phyloP scores from a whole-genome alignment of 169 alveolate genomes.

The Plasmodium knowlesi region DNA sequence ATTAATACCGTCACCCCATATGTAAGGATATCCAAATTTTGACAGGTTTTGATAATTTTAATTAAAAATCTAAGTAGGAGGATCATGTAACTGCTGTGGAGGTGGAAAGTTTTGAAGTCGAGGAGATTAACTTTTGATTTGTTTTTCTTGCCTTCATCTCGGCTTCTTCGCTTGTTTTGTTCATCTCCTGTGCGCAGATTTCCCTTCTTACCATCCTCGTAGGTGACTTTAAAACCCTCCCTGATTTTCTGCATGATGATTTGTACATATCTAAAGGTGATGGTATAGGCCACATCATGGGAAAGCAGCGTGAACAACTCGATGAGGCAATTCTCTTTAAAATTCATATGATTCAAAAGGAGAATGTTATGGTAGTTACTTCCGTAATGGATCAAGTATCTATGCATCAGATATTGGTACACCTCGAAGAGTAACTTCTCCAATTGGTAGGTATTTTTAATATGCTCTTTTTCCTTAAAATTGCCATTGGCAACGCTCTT shows the following conservation, averaged over 20 bases:
- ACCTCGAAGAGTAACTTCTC: slow-evolving; percentile 26
- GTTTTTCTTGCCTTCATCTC: background rate
- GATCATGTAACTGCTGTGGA: slow-evolving; percentile 48
- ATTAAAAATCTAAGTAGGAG: slow-evolving; percentile 8
- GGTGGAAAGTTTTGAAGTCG: slow-evolving; percentile 6
- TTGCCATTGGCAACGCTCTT: slow-evolving; percentile 1
- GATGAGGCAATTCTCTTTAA: slow-evolving; percentile 69
- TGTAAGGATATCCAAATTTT: slow-evolving; percentile 32
- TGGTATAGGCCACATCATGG: slow-evolving; percentile 51
- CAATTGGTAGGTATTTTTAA: slow-evolving; percentile 26
- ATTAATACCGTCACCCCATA: slow-evolving; percentile 49
- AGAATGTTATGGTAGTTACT: background rate
- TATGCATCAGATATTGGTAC: slow-evolving; percentile 33
- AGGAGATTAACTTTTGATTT: background rate
- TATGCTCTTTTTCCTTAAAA: slow-evolving; percentile 7
- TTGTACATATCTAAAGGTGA: slow-evolving; percentile 60
- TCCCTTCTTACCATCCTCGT: background rate
- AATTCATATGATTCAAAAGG: slow-evolving; percentile 16
- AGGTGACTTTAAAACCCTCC: slow-evolving; percentile 9
- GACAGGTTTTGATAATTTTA: slow-evolving; percentile 14
- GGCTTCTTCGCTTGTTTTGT: background rate
- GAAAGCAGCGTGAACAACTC: slow-evolving; percentile 61
- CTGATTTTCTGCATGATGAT: slow-evolving; percentile 47
- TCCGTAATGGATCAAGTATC: slow-evolving; percentile 42
- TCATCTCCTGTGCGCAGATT: background rate